Evolutionary conservation across 805 yeast species (phyloP).

Genomic region (Vanderwaltozyma verrucispora): DNA sequence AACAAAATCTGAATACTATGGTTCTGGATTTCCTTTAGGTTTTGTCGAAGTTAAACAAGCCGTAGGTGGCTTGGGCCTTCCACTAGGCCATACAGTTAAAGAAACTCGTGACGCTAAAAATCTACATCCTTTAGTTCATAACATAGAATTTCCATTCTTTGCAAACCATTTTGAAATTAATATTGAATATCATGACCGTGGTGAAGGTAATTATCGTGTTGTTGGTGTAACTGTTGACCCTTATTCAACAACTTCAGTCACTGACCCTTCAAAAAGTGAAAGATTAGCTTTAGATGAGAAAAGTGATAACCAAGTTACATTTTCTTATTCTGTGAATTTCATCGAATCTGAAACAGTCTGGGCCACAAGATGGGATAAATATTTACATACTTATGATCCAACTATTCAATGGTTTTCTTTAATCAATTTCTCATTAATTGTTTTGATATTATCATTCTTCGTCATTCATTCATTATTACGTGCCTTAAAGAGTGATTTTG

Average conservation of each 20-base stretch:
- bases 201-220: slow-evolving; percentile 60
- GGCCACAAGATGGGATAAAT: slow-evolving; percentile 99
- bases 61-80: slow-evolving; percentile 1
- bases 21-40: slow-evolving; percentile 77
- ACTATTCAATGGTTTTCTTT: slow-evolving; percentile 94
- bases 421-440: slow-evolving; percentile 75
- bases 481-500: slow-evolving; percentile 76
- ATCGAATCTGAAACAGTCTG: slow-evolving; percentile 62
- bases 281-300: slow-evolving; percentile 43
- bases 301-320: slow-evolving; percentile 49
- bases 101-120: slow-evolving; percentile 2
- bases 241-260: slow-evolving; percentile 23
- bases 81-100: background rate
- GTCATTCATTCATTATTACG: slow-evolving; percentile 70
- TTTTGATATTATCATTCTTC: slow-evolving; percentile 61
- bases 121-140: slow-evolving; percentile 6
- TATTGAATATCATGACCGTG: slow-evolving; percentile 75
- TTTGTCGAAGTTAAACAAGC: slow-evolving; percentile 40
- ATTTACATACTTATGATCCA: slow-evolving; percentile 83
- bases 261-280: slow-evolving; percentile 3
- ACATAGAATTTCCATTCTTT: slow-evolving; percentile 42
- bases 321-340: slow-evolving; percentile 79
- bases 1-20: slow-evolving; percentile 55
- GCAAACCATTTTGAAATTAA: slow-evolving; percentile 72
- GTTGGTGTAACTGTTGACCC: slow-evolving; percentile 85